Evolutionary conservation across 768 basidiomycete species (phyloP), one percentile per base, ranked within the genome.

Genomic region (Thelephora ganbajun): DNA sequence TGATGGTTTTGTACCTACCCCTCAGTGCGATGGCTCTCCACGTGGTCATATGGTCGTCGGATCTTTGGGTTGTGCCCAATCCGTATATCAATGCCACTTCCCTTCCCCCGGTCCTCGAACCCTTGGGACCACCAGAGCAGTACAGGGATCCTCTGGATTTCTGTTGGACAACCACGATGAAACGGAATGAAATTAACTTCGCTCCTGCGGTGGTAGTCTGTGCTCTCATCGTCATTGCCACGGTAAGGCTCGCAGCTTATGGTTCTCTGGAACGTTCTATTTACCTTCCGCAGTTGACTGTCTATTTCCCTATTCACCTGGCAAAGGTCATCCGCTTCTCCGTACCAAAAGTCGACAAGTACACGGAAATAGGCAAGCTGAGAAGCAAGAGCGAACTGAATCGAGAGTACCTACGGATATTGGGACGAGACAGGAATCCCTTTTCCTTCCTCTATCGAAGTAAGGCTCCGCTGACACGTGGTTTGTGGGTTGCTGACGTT

Each of bases 111-210:
- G 51, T 57, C 1, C 53, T 78, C 0, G 57, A 69, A 1, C 71
- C 76, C 2, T 60, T 83, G 13, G 82, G 82, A 0, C 73, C 79
- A 11, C 18, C 73, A 0, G 67, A 65, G 46, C 68, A 76, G 54
- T 83, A 65, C 58, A 74, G 76, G 36, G 73, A 75, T 50, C 71
- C 82, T 2, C 55, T 80, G 44, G 80, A 85, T 59, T 84, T 84
- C 53, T 87, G 83, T 60, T 88, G 75, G 66, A 84, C 80, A 3
- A 87, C 85, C 0, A 86, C 83, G 0, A 82, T 86, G 80, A 70
- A 72, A 47, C 67, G 69, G 35, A 76, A 81, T 50, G 69, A 79
- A 57, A 63, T 84, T 50, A 88, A 87, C 57, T 80, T 70, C 53
- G 83, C 83, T 0, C 79, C 78, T 20, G 54, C 74, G 3, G 59